phyloP scores from a whole-genome alignment of 1,139 yeast genomes.

The Suhomyces kunorum region DNA sequence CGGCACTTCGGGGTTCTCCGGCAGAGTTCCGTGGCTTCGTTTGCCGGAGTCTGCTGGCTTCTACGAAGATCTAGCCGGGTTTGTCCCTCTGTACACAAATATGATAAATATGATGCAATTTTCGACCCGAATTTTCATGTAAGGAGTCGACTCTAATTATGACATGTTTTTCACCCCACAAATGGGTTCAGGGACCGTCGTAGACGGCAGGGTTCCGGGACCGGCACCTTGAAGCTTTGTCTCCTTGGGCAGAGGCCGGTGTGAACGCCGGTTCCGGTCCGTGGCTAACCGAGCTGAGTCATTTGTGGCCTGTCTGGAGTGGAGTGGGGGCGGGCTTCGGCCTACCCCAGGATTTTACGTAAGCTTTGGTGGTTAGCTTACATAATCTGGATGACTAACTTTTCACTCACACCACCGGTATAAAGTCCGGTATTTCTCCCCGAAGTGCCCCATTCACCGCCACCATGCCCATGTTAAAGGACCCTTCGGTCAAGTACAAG shows the following conservation, averaged over 20 bases:
- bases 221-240: too few relatives aligned
- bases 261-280: slow-evolving; percentile 11
- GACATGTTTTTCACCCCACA: not conserved
- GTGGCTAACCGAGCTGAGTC: slow-evolving; percentile 9
- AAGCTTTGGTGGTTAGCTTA: not conserved
- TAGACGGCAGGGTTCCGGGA: not conserved
- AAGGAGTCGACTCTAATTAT: too few relatives aligned
- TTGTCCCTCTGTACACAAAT: too few relatives aligned
- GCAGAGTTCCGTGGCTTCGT: too few relatives aligned
- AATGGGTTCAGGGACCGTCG: not conserved
- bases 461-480: slow-evolving; percentile 47
- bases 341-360: slow-evolving; percentile 9
- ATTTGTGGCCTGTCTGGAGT: not conserved
- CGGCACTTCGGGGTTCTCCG: too few relatives aligned
- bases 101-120: too few relatives aligned
- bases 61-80: too few relatives aligned
- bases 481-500: slow-evolving; percentile 77
- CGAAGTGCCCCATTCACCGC: not conserved
- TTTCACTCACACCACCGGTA: slow-evolving; percentile 3
- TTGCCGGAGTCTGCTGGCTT: too few relatives aligned
- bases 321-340: slow-evolving; percentile 2
- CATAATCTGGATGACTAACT: slow-evolving; percentile 10
- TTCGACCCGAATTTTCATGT: too few relatives aligned
- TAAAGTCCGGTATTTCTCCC: not conserved
- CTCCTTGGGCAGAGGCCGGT: too few relatives aligned